Evolutionary conservation across 192 early-diverging fungal genomes (phyloP).

Genomic region (Backusella westeae): DNA sequence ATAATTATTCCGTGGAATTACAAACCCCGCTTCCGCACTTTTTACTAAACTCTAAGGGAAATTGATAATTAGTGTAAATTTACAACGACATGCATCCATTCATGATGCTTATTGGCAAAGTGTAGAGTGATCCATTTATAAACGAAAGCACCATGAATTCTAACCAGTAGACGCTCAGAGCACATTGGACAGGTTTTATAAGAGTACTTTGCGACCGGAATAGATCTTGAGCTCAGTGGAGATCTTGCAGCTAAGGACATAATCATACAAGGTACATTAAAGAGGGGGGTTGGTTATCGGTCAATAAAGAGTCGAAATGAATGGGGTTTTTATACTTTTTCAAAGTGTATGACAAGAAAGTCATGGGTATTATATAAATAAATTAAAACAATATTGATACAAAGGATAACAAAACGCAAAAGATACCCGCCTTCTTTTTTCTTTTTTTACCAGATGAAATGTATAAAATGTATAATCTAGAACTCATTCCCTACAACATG

Average conservation of each 20-base stretch:
- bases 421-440: not conserved
- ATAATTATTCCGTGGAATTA: too few relatives aligned
- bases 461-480: not conserved
- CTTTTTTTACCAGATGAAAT: not conserved
- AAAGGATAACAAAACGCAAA: not conserved
- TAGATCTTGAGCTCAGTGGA: not conserved
- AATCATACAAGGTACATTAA: not conserved
- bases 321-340: not conserved
- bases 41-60: too few relatives aligned
- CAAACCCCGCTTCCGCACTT: too few relatives aligned
- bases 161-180: constrained; percentile 29
- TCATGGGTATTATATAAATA: constrained; percentile 2
- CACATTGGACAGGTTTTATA: constrained; percentile 36
- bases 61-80: constrained; percentile 32
- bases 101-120: constrained; percentile 30
- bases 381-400: not conserved
- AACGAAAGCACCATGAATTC: constrained; percentile 35
- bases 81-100: constrained; percentile 34
- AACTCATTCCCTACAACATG: not conserved
- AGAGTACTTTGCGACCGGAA: constrained; percentile 12
- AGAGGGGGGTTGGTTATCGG: not conserved
- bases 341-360: not conserved
- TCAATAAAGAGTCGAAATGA: not conserved
- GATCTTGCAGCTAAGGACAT: constrained; percentile 6
- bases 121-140: constrained; percentile 39